Percentiles rank a stretch among this genome's conserved stretches.
phyloP scores from a whole-genome alignment of 306 rosid species.

The Cucurbita moschata region DNA sequence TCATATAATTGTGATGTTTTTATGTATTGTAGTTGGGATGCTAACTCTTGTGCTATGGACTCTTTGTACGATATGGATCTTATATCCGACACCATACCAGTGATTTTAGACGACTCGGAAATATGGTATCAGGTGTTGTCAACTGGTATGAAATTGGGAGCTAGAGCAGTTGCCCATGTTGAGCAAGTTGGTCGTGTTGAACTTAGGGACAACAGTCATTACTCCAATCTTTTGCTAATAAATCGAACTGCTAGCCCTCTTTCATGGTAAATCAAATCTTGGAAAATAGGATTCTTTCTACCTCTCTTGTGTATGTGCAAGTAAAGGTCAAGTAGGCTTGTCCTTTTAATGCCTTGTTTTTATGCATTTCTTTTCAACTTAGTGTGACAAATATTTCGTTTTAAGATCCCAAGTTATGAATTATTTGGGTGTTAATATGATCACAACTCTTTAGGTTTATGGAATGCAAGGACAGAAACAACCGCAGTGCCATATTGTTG shows the following conservation, averaged over 20 bases:
- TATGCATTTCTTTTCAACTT: neutral
- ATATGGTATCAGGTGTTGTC: constrained; percentile 58
- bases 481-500: constrained; percentile 52
- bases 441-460: constrained; percentile 54
- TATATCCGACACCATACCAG: constrained; percentile 62
- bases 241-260: constrained; percentile 91
- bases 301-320: neutral
- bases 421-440: neutral
- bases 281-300: neutral
- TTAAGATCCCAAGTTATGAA: neutral
- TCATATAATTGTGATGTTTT: neutral
- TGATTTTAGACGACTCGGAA: constrained; percentile 78
- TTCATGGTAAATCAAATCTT: constrained; percentile 42
- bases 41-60: constrained; percentile 76
- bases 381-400: neutral
- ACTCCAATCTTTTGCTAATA: constrained; percentile 59
- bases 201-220: constrained; percentile 45
- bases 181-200: constrained; percentile 39
- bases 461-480: constrained; percentile 96
- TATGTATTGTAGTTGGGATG: constrained; percentile 50
- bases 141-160: constrained; percentile 72
- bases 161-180: constrained; percentile 59
- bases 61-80: constrained; percentile 61
- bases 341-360: neutral
- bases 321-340: neutral